Conservation (phyloP, 208 protist species). For the Acanthamoeba castellanii region DNA sequence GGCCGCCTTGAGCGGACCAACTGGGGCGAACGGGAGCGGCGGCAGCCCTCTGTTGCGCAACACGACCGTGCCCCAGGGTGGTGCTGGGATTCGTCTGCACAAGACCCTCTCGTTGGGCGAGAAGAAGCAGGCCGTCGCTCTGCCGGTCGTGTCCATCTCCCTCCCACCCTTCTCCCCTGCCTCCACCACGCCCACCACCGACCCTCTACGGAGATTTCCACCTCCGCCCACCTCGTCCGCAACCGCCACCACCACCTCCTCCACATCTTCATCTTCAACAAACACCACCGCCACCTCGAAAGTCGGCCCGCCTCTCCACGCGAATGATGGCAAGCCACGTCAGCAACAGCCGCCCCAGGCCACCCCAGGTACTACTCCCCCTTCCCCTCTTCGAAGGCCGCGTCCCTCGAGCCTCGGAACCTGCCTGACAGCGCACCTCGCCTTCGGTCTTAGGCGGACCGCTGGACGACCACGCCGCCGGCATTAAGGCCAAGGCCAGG, state of each 20-base stretch:
- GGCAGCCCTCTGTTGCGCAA: conserved; percentile 62
- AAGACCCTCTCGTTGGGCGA: conserved; percentile 56
- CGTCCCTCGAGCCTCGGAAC: no score
- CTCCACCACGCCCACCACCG: background rate
- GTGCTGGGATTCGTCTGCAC: conserved; percentile 20
- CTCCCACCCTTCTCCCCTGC: background rate
- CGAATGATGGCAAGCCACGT: background rate
- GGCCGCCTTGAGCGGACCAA: background rate
- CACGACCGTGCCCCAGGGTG: conserved; percentile 42
- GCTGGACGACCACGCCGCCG: no score
- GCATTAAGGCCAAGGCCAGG: no score
- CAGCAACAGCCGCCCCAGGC: background rate
- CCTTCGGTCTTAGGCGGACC: no score
- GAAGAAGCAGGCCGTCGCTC: conserved; percentile 31
- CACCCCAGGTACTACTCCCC: background rate
- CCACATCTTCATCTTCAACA: background rate
- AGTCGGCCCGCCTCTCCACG: no score
- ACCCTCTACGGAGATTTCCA: conserved; percentile 52
- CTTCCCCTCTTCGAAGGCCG: no score
- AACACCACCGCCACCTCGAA: background rate
- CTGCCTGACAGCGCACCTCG: no score
- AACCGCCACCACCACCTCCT: background rate
- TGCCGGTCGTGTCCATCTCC: conserved; percentile 19
- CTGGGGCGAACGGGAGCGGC: background rate
- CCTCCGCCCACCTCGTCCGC: background rate